Percentiles rank a stretch among this genome's conserved stretches.
Evolutionary conservation across 2,329 filamentous ascomycete species (phyloP).

Genomic region (Daldinia sp.): DNA sequence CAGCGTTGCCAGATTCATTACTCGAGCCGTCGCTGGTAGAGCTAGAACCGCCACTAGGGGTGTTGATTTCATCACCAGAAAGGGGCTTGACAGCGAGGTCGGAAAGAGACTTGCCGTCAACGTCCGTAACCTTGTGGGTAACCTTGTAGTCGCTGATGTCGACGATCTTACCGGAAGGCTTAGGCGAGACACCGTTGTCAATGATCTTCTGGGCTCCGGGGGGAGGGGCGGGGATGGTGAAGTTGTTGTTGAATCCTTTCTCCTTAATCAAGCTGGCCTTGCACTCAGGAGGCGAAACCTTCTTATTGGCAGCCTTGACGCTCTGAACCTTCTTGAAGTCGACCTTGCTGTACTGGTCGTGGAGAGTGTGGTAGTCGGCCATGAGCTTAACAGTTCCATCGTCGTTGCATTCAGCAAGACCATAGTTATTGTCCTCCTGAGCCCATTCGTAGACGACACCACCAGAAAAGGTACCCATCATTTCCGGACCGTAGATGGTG

Average conservation of each 20-base stretch:
- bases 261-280: constrained; percentile 70
- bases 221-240: constrained; percentile 76
- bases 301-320: constrained; percentile 64
- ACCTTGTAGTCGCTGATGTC: constrained; percentile 67
- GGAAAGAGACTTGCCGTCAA: constrained; percentile 18
- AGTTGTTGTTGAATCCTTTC: constrained; percentile 77
- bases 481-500: constrained; percentile 74
- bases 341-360: constrained; percentile 76
- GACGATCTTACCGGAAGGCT: constrained; percentile 73
- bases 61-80: constrained; percentile 27
- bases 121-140: constrained; percentile 39
- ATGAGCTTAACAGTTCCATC: constrained; percentile 67
- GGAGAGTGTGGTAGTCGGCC: constrained; percentile 76
- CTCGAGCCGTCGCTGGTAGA: constrained; percentile 4
- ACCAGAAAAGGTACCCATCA: constrained; percentile 74
- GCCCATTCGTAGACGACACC: constrained; percentile 85
- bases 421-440: constrained; percentile 72
- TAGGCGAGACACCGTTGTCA: constrained; percentile 73
- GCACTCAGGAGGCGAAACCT: constrained; percentile 68
- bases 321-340: constrained; percentile 74
- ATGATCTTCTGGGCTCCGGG: constrained; percentile 76
- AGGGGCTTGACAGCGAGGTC: constrained; percentile 32
- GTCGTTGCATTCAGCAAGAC: constrained; percentile 68
- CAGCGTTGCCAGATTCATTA: constrained; percentile 13
- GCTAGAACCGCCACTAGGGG: constrained; percentile 8